phyloP scores from a whole-genome alignment of 768 basidiomycete genomes.

The Clitopilus passeckerianus region DNA sequence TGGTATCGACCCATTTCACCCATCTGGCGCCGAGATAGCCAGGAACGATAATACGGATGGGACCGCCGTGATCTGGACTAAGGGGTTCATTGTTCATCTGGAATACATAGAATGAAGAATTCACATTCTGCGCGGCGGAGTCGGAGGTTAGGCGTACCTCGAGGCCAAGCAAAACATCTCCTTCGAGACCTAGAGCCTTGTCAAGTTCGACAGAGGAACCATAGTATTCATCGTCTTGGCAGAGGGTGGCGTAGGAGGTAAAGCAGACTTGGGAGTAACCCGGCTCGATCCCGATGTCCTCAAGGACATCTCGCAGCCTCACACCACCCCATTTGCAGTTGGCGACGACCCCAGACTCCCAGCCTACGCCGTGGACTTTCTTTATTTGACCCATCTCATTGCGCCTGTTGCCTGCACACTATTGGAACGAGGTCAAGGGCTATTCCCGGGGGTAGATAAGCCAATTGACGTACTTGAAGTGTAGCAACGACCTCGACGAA shows the following conservation, averaged over 20 bases:
- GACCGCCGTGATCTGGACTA: slow-evolving; percentile 58
- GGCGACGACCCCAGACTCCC: slow-evolving; percentile 66
- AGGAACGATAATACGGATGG: slow-evolving; percentile 63
- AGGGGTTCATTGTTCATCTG: slow-evolving; percentile 65
- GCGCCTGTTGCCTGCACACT: slow-evolving; percentile 68
- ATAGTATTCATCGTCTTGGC: slow-evolving; percentile 58
- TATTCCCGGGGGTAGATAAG: not conserved
- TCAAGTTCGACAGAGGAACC: slow-evolving; percentile 58
- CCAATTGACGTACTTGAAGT: slow-evolving; percentile 41
- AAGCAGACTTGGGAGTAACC: slow-evolving; percentile 51
- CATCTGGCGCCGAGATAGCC: slow-evolving; percentile 67
- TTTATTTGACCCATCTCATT: slow-evolving; percentile 59
- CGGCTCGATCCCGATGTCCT: slow-evolving; percentile 30
- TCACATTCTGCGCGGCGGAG: not conserved
- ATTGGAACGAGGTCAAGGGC: slow-evolving; percentile 2
- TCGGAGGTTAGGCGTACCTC: slow-evolving; percentile 32
- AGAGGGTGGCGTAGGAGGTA: slow-evolving; percentile 52
- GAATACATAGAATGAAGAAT: not conserved
- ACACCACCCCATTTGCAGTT: slow-evolving; percentile 68
- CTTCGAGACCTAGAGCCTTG: slow-evolving; percentile 39
- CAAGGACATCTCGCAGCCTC: slow-evolving; percentile 51
- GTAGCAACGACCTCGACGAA: slow-evolving; percentile 43
- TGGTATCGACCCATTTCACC: slow-evolving; percentile 73
- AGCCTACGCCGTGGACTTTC: slow-evolving; percentile 54
- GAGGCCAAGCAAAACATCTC: slow-evolving; percentile 56